Base-by-base conservation (phyloP, 441 rosid genomes). In the Corymbia citriodora region DNA sequence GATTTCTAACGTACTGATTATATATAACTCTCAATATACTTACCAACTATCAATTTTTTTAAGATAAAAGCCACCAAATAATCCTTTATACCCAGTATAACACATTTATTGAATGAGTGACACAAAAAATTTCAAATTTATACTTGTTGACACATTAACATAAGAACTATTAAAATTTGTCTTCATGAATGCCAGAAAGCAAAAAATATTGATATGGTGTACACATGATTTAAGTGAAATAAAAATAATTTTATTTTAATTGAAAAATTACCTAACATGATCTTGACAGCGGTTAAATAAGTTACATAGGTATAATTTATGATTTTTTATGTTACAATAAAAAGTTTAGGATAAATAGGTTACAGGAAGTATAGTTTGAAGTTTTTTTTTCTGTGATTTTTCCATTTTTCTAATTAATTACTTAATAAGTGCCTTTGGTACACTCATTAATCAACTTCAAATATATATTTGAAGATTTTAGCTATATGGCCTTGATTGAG, bases 301-400 rank as follows among this genome's bases (percentile, higher is more conserved):
- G 25, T 59, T 29, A 59, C 7, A 59, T 59, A 59, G 10, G 25
- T 2, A 55, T 55, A 19, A 55, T 59, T 23, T 10, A 10, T 0
- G 25, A 59, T 1, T 10, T 4, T 23, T 59, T 59, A 59, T 25
- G 65, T 59, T 7, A 10, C 10, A 59, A 21, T 25, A 59, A 59
- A 57, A 59, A 25, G 0, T 10, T 25, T 59, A 59, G 14, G 10
- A 4, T 25, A 59, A 10, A 59, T 59, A 9, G 23, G 25, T 59
- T 6, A 59, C 25, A 10, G 0, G 10, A 1, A 9, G 63, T 6
- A 0, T 59, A 10, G 3, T 59, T 59, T 23, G 14, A 3, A 13
- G 14, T 29, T 59, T 59, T 57, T 40, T 23, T 59, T 9, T 1
- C 5, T 59, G 14, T 59, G n/a, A 17, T 13, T 25, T 59, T 59